Evolutionary conservation across 495 filamentous ascomycete genomes (phyloP).

Genomic region (Pyrenopolyporus hunteri): DNA sequence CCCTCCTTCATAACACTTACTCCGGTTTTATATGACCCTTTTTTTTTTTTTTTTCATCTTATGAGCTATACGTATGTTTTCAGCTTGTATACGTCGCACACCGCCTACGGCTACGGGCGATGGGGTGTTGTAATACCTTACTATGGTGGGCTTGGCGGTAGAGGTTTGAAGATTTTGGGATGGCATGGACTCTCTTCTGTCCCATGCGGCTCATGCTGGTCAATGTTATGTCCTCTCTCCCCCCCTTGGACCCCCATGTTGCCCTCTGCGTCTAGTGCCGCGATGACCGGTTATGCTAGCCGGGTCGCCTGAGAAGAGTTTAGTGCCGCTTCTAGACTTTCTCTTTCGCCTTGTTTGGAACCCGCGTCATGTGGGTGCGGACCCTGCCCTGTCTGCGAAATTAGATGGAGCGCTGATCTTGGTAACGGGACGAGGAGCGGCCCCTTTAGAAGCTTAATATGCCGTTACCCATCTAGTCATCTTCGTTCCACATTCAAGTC

Average conservation of each 20-base stretch:
- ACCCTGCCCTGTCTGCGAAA: slow-evolving; percentile 16
- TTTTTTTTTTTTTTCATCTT: background rate
- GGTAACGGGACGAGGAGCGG: background rate
- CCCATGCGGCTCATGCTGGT: slow-evolving; percentile 35
- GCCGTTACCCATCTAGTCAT: slow-evolving; percentile 21
- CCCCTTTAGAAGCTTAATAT: slow-evolving; percentile 27
- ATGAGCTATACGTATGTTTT: slow-evolving; percentile 5
- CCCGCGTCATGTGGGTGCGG: slow-evolving; percentile 19
- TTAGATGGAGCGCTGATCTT: slow-evolving; percentile 30
- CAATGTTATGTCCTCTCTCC: slow-evolving; percentile 7
- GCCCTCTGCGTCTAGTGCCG: slow-evolving; percentile 28
- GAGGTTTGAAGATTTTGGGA: slow-evolving; percentile 20
- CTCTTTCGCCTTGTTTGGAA: slow-evolving; percentile 17
- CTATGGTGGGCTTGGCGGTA: slow-evolving; percentile 19
- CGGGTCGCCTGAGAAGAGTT: slow-evolving; percentile 29
- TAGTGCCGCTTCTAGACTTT: slow-evolving; percentile 38
- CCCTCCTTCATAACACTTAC: background rate
- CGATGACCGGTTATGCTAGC: slow-evolving; percentile 29
- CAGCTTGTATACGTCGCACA: slow-evolving; percentile 20
- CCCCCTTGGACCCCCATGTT: slow-evolving; percentile 19
- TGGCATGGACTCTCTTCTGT: slow-evolving; percentile 19
- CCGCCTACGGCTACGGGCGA: slow-evolving; percentile 19
- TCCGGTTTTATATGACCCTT: slow-evolving; percentile 1
- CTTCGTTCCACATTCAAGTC: slow-evolving; percentile 34
- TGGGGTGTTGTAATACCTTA: slow-evolving; percentile 3